Conservation (phyloP, 2,329 filamentous ascomycete species). For the Trichoderma afroharzianum region DNA sequence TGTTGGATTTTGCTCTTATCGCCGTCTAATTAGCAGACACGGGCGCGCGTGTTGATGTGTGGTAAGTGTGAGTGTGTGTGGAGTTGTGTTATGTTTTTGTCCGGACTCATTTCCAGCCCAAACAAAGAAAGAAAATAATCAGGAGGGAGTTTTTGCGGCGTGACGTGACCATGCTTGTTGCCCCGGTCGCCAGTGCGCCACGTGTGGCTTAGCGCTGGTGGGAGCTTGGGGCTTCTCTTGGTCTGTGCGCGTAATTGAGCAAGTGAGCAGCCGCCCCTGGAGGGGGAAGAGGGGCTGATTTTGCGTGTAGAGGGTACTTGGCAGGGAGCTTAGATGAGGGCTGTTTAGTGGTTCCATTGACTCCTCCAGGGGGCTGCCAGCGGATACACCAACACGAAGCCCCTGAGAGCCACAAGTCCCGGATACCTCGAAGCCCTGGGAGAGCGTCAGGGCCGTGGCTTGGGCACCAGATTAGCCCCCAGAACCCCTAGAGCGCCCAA, state of each 20-base stretch:
- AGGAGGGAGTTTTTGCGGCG: slow-evolving; percentile 15
- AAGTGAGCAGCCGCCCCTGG: neutral
- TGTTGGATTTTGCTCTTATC: neutral
- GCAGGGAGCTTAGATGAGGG: neutral
- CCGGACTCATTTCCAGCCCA: slow-evolving; percentile 7
- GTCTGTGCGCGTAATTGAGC: neutral
- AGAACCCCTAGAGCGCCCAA: neutral
- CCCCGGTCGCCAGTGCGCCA: slow-evolving; percentile 15
- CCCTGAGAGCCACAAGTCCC: neutral
- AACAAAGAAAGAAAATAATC: slow-evolving; percentile 15
- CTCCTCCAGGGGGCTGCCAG: neutral
- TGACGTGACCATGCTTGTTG: slow-evolving; percentile 18
- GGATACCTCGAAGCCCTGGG: neutral
- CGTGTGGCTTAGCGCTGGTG: slow-evolving; percentile 5
- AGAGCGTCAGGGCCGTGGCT: neutral
- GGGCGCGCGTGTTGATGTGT: neutral
- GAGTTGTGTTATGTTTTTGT: slow-evolving; percentile 9
- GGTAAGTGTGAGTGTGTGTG: neutral
- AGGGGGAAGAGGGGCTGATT: neutral
- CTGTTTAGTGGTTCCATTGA: neutral
- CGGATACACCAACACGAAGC: neutral
- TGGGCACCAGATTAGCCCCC: neutral
- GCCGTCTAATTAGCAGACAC: neutral
- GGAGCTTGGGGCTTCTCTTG: neutral
- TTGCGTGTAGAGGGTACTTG: slow-evolving; percentile 2